phyloP scores from a whole-genome alignment of 768 basidiomycete species.

The Coprinopsis strossmayeri region DNA sequence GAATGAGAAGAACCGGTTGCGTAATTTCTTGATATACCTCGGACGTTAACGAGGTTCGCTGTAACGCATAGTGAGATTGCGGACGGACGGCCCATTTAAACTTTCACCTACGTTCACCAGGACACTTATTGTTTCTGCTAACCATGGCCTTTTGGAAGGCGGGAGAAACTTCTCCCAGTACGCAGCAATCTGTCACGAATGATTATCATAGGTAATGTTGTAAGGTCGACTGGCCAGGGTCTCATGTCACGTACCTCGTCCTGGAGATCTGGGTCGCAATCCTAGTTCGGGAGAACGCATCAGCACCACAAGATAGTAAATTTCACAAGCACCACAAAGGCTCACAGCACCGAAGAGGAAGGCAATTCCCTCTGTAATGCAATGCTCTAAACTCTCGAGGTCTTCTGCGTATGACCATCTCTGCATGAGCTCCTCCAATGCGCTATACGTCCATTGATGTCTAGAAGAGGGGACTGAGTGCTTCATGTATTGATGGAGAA shows the following conservation, averaged over 20 bases:
- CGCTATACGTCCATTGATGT: constrained; percentile 40
- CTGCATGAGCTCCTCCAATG: constrained; percentile 58
- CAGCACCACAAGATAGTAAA: no score
- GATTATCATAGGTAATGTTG: not conserved
- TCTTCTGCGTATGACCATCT: constrained; percentile 62
- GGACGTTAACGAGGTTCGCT: constrained; percentile 51
- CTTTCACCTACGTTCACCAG: constrained; percentile 48
- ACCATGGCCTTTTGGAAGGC: constrained; percentile 44
- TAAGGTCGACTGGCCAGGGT: not conserved
- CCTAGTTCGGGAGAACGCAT: constrained; percentile 23
- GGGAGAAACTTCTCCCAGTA: constrained; percentile 57
- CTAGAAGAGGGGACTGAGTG: constrained; percentile 1
- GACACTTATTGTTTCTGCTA: constrained; percentile 48
- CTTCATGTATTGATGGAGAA: not conserved
- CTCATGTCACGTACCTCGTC: constrained; percentile 50
- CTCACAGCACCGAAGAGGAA: constrained; percentile 54
- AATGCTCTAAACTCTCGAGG: constrained; percentile 60
- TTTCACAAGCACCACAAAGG: constrained; percentile 4
- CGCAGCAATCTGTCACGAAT: constrained; percentile 44
- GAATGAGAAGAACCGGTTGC: constrained; percentile 63
- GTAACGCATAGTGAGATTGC: constrained; percentile 1
- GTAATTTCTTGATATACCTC: constrained; percentile 45
- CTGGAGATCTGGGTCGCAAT: constrained; percentile 47
- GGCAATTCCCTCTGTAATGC: constrained; percentile 49
- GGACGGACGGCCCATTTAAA: not conserved